phyloP scores from a whole-genome alignment of 1,139 yeast genomes.

The Diutina scorzettiae region DNA sequence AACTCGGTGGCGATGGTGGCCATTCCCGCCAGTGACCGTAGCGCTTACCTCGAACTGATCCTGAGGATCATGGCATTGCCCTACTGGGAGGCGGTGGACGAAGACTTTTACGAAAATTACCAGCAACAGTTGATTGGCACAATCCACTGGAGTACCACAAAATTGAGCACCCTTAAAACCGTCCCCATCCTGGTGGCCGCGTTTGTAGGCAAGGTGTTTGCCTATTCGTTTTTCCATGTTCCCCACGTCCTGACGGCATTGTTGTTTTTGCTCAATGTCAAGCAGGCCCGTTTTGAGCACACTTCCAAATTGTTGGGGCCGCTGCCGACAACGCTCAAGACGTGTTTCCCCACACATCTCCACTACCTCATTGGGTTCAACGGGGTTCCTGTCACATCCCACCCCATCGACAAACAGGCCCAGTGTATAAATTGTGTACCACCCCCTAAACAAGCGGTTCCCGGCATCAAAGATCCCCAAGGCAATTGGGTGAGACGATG shows the following conservation, averaged over 20 bases:
- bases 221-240: conserved; percentile 48
- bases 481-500: conserved; percentile 58
- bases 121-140: conserved; percentile 36
- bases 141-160: conserved; percentile 40
- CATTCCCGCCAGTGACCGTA: conserved; percentile 32
- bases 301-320: background rate
- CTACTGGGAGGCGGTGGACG: conserved; percentile 42
- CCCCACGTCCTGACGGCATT: conserved; percentile 55
- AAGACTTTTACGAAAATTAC: conserved; percentile 15
- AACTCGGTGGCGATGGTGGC: background rate
- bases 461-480: conserved; percentile 45
- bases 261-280: conserved; percentile 49
- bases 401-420: background rate
- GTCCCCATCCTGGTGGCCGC: conserved; percentile 54
- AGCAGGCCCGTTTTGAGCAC: conserved; percentile 15
- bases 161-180: conserved; percentile 39
- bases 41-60: conserved; percentile 64
- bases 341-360: conserved; percentile 27
- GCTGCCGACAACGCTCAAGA: conserved; percentile 6
- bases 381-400: conserved; percentile 14
- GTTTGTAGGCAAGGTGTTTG: conserved; percentile 71
- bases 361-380: conserved; percentile 23
- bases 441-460: conserved; percentile 44
- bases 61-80: conserved; percentile 50
- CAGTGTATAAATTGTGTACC: conserved; percentile 19